These are phyloP conservation scores for Acanthamoeba castellanii DNA, from an alignment of 208 protist species.

Conservation along the genomic window DNA sequence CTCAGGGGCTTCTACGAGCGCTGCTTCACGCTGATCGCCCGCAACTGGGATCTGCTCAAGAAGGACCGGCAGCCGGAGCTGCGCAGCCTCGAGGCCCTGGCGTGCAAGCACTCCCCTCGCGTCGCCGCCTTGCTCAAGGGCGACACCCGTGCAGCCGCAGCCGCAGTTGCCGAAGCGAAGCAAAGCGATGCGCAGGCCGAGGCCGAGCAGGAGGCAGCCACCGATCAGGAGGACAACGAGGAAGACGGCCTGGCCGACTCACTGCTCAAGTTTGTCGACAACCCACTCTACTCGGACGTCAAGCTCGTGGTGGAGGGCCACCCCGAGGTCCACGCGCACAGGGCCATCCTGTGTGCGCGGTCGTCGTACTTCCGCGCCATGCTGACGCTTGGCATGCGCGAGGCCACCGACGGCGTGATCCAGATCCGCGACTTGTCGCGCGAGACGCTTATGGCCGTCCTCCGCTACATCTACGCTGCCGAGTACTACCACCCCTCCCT, in stretches of 20 bases:
- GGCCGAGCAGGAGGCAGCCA: neutral
- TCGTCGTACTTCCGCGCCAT: neutral
- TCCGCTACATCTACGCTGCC: slow-evolving; percentile 29
- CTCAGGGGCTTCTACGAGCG: no score
- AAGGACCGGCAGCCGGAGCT: no score
- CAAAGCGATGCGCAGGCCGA: no score
- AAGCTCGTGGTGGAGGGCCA: neutral
- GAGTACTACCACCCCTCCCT: neutral
- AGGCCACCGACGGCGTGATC: neutral
- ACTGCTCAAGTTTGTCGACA: neutral
- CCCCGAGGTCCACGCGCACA: slow-evolving; percentile 5
- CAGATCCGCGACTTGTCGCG: neutral
- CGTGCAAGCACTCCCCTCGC: no score
- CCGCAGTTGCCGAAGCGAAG: no score
- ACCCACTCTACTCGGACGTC: neutral
- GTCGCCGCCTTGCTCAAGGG: no score
- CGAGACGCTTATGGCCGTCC: neutral
- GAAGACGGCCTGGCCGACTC: neutral
- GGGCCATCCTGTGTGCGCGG: neutral
- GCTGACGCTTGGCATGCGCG: neutral
- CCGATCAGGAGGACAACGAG: neutral
- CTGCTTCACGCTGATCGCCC: no score
- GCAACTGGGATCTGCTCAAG: no score
- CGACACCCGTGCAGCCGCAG: no score
- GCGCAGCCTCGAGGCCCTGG: no score